These are phyloP conservation scores for Sisymbrium altissimum DNA, from an alignment of 345 rosid genomes.

Conservation along the genomic window DNA sequence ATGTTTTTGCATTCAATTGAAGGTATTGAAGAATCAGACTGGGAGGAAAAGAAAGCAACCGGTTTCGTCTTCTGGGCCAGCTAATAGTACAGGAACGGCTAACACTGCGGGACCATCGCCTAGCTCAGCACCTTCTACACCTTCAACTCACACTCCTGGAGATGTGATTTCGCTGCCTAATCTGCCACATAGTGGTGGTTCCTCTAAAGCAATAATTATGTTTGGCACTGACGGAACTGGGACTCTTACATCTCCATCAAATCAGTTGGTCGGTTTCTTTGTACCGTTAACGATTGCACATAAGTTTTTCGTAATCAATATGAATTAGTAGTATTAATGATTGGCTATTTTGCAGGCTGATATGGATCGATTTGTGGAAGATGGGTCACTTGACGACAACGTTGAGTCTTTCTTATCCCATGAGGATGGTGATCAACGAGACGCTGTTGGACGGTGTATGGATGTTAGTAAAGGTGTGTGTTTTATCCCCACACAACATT, in stretches of 20 bases:
- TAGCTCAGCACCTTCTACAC: slow-evolving; percentile 97
- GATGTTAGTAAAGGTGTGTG: slow-evolving; percentile 57
- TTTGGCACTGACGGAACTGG: slow-evolving; percentile 72
- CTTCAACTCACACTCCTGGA: slow-evolving; percentile 94
- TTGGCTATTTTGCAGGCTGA: slow-evolving; percentile 70
- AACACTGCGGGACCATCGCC: slow-evolving; percentile 99
- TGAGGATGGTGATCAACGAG: slow-evolving; percentile 85
- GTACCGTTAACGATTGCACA: neutral
- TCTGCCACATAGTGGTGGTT: slow-evolving; percentile 74
- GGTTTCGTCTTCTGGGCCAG: slow-evolving; percentile 96
- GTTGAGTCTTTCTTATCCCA: slow-evolving; percentile 96
- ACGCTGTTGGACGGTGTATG: slow-evolving; percentile 73
- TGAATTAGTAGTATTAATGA: neutral
- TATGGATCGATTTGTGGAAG: slow-evolving; percentile 90
- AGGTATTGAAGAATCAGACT: slow-evolving; percentile 87
- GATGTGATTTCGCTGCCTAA: slow-evolving; percentile 92
- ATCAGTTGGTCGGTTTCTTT: slow-evolving; percentile 74
- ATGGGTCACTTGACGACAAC: slow-evolving; percentile 90
- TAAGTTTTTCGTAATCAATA: neutral
- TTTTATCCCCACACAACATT: neutral
- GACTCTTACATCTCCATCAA: slow-evolving; percentile 83
- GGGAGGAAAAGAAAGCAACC: slow-evolving; percentile 99
- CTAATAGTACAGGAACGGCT: slow-evolving; percentile 98
- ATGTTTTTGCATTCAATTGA: slow-evolving; percentile 35
- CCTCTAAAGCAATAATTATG: slow-evolving; percentile 79